Percentiles rank a stretch among this genome's conserved stretches.
These are phyloP conservation scores for Metschnikowia cubensis DNA, from an alignment of 805 yeast genomes.

Conservation along the genomic window DNA sequence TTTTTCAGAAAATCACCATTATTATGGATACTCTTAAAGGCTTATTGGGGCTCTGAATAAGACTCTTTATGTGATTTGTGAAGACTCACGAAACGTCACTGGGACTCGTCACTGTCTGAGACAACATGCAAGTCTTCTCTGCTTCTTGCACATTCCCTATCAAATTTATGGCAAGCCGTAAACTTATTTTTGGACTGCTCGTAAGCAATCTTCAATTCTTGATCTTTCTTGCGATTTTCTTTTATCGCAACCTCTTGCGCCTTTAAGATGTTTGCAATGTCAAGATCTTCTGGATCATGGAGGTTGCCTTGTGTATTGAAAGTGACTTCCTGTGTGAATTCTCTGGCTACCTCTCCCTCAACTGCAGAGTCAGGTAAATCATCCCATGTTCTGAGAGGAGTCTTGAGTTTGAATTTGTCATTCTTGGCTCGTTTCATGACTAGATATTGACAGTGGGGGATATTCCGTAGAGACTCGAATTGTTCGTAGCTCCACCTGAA, in stretches of 20 bases:
- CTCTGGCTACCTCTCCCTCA: constrained; percentile 34
- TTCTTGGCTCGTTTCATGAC: constrained; percentile 62
- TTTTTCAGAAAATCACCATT: neutral
- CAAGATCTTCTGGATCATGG: constrained; percentile 34
- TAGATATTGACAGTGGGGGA: constrained; percentile 80
- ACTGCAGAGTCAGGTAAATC: constrained; percentile 45
- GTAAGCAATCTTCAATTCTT: constrained; percentile 39
- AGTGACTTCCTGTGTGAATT: constrained; percentile 33
- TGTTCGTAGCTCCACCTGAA: constrained; percentile 88
- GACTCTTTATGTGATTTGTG: too few relatives aligned
- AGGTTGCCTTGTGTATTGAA: constrained; percentile 36
- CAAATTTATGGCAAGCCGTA: constrained; percentile 15
- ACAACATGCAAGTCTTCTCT: constrained; percentile 14
- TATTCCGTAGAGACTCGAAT: constrained; percentile 77
- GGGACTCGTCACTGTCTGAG: neutral
- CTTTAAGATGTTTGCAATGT: constrained; percentile 31
- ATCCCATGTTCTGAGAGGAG: constrained; percentile 70
- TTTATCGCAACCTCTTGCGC: constrained; percentile 38
- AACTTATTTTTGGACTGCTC: constrained; percentile 17
- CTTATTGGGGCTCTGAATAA: too few relatives aligned
- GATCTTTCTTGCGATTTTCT: constrained; percentile 41
- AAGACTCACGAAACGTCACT: neutral
- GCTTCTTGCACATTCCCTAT: constrained; percentile 27
- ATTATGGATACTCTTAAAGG: neutral
- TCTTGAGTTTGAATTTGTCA: constrained; percentile 53